A percentile compares a stretch with the other conserved stretches of the same genome.
These are phyloP conservation scores for Nephelium lappaceum DNA, from an alignment of 345 rosid genomes.

Conservation along the genomic window DNA sequence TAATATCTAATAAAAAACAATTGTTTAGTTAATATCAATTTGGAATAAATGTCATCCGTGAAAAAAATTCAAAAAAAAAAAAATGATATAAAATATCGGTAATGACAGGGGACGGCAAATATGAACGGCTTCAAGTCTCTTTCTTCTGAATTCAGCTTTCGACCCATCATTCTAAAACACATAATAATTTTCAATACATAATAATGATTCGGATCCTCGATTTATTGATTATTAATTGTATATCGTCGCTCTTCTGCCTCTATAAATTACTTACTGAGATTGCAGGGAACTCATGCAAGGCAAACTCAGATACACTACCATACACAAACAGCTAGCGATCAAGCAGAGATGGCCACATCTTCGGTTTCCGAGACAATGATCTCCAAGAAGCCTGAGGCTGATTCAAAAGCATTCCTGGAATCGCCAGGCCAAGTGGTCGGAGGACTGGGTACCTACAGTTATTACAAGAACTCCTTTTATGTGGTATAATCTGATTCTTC, in stretches of 20 bases:
- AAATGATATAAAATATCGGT: too few relatives aligned
- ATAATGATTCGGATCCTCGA: too few relatives aligned
- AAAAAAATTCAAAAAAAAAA: too few relatives aligned
- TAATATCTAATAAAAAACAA: too few relatives aligned
- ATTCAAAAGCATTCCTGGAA: neutral
- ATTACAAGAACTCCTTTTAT: slow-evolving; percentile 49
- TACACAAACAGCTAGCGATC: neutral
- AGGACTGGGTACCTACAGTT: slow-evolving; percentile 57
- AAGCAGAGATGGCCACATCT: neutral
- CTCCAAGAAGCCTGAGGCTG: neutral
- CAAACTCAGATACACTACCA: neutral
- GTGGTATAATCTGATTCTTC: slow-evolving; percentile 39
- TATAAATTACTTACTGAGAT: neutral
- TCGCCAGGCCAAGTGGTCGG: slow-evolving; percentile 44
- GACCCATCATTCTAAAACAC: too few relatives aligned
- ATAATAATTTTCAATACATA: too few relatives aligned
- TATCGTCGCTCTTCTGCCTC: neutral
- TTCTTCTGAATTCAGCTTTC: too few relatives aligned
- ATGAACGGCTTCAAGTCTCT: too few relatives aligned
- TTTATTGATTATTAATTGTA: neutral
- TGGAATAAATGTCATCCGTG: too few relatives aligned
- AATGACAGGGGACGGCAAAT: too few relatives aligned
- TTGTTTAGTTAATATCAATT: too few relatives aligned
- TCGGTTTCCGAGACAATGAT: neutral
- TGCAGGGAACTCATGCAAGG: neutral